These are phyloP conservation scores for Cladosporium phlei DNA, from an alignment of 2,329 filamentous ascomycete species.

Conservation along the genomic window DNA sequence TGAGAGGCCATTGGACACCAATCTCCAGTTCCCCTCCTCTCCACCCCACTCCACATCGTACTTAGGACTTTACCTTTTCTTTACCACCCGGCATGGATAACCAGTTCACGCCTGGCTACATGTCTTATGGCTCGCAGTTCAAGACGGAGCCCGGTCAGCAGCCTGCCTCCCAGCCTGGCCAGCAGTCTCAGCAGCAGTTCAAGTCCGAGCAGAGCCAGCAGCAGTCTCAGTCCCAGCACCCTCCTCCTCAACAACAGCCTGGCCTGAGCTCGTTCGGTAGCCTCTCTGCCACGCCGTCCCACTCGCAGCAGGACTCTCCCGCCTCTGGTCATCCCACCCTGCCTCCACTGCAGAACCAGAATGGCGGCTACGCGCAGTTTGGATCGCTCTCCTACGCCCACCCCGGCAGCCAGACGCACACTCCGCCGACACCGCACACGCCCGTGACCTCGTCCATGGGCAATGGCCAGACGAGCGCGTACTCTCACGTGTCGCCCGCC, in stretches of 20 bases:
- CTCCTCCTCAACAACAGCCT: constrained; percentile 17
- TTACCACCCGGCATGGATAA: constrained; percentile 21
- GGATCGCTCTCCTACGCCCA: constrained; percentile 32
- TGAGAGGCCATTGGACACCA: constrained; percentile 16
- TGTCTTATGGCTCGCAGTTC: constrained; percentile 21
- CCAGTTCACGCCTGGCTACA: constrained; percentile 25
- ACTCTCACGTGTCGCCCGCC: constrained; percentile 29
- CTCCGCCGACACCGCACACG: constrained; percentile 32
- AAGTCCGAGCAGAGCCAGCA: constrained; percentile 20
- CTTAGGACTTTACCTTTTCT: constrained; percentile 11
- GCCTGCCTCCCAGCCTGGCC: constrained; percentile 18
- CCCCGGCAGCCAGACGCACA: constrained; percentile 29
- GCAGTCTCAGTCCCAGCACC: constrained; percentile 19
- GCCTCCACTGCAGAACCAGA: constrained; percentile 32
- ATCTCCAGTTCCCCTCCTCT: constrained; percentile 16
- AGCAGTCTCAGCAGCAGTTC: constrained; percentile 20
- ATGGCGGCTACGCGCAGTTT: constrained; percentile 31
- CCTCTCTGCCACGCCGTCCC: constrained; percentile 22
- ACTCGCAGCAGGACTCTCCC: constrained; percentile 19
- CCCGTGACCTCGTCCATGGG: constrained; percentile 29
- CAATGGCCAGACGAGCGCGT: constrained; percentile 23
- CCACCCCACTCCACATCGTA: constrained; percentile 15
- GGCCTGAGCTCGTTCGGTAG: constrained; percentile 22
- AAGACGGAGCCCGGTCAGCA: constrained; percentile 20
- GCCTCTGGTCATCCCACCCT: constrained; percentile 28